Conservation (phyloP, 495 filamentous ascomycete species). For the Hypoxylon lenormandii region DNA sequence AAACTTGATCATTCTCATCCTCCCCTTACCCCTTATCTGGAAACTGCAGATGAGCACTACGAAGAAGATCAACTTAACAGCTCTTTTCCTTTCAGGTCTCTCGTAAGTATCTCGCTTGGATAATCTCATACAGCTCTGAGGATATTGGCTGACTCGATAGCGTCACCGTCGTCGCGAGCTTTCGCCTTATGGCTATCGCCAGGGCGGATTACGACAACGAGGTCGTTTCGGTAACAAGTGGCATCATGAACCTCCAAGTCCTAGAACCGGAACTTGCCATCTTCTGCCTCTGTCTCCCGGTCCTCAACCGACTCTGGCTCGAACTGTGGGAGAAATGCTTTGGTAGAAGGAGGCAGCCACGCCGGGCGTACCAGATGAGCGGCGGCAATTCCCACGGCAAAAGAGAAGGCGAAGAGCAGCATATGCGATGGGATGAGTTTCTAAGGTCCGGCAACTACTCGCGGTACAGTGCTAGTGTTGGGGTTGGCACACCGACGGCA, state of each 20-base stretch:
- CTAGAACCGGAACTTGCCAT: constrained; percentile 40
- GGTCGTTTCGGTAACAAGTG: not conserved
- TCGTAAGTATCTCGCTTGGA: constrained; percentile 50
- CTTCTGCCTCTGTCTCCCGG: constrained; percentile 26
- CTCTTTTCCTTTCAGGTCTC: constrained; percentile 54
- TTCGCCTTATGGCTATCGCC: constrained; percentile 21
- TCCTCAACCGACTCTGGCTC: constrained; percentile 17
- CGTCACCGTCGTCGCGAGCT: constrained; percentile 20
- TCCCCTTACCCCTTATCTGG: constrained; percentile 57
- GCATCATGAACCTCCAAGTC: constrained; percentile 25
- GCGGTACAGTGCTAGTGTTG: constrained; percentile 4
- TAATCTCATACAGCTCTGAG: not conserved
- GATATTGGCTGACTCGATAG: not conserved
- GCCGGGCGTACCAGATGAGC: not conserved
- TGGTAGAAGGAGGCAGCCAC: not conserved
- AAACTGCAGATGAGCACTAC: constrained; percentile 48
- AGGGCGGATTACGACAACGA: not conserved
- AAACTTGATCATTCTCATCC: constrained; percentile 54
- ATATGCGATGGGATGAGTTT: not conserved
- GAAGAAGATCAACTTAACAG: constrained; percentile 53
- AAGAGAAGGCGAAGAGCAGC: not conserved
- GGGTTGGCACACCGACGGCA: not conserved
- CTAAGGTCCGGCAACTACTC: not conserved
- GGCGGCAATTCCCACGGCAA: not conserved
- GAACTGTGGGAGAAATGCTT: constrained; percentile 3